Evolutionary conservation across 2,329 filamentous ascomycete genomes (phyloP), one percentile per base, ranked within the genome.

Genomic region (Verruconis gallopava): DNA sequence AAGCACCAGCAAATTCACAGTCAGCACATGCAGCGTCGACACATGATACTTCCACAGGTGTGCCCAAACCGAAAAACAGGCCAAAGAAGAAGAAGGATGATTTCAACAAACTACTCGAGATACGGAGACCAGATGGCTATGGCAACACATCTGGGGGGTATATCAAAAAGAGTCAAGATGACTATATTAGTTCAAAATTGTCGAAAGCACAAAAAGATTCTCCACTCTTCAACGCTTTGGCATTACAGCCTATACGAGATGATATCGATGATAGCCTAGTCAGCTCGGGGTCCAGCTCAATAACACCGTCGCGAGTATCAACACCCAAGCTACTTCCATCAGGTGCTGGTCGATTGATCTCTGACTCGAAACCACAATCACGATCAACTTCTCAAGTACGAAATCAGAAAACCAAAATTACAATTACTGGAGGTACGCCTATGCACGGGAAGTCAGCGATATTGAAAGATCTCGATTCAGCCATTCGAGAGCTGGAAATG

Each of bases 401-500:
- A 14, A 60, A 63, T 25, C 59, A 62, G 3, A 71, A 69, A 33
- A 72, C 79, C 25, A 88, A 86, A 59, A 61, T 85, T 43, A 75
- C 74, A 48, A 78, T 91, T 43, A 69, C 81, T 1, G 85, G 85
- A 33, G 85, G 85, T 11, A 79, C 74, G 6, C 77, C 83, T 1
- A 91, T 91, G 83, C 79, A 85, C 43, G 84, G 85, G 13, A 76
- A 81, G 28, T 85, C 82, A 0, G 80, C 79, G 1, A 77, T 79
- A 1, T 66, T 91, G 14, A 75, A 75, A 13, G 75, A 79, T 50
- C 57, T 79, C 3, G 76, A 77, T 25, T 79, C 85, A 1, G 88
- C 89, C 3, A 96, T 98, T 50, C 79, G 86, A 18, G 73, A 80
- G 2, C 73, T 98, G 4, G 91, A 98, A 57, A 73, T 94, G n/a